A percentile compares a stretch with the other conserved stretches of the same genome.
phyloP scores from a whole-genome alignment of 805 yeast species.

The Isabelozyma rhagii region DNA sequence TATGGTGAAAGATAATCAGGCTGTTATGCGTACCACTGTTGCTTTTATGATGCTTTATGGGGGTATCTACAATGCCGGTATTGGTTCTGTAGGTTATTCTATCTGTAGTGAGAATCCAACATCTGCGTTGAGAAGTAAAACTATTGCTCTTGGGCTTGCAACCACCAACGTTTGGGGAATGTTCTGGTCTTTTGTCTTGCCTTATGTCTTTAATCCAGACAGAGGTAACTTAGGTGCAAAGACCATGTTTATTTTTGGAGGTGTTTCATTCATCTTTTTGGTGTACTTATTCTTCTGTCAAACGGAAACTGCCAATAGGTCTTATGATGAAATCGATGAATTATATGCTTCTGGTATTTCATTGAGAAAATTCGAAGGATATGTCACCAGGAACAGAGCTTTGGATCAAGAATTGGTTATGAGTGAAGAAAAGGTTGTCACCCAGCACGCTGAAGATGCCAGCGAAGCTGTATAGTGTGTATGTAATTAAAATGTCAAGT shows the following conservation, averaged over 20 bases:
- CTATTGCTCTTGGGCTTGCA: conserved; percentile 10
- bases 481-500: too few species aligned
- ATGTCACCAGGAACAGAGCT: neutral
- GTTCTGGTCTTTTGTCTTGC: conserved; percentile 14
- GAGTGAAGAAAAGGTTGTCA: neutral
- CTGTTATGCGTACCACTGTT: conserved; percentile 1
- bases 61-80: conserved; percentile 4
- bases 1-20: neutral
- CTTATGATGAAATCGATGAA: conserved; percentile 13
- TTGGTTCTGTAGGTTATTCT: conserved; percentile 4
- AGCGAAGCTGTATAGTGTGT: neutral
- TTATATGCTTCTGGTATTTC: conserved; percentile 7
- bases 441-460: neutral
- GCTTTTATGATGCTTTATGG: conserved; percentile 7
- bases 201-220: conserved; percentile 17
- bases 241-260: neutral
- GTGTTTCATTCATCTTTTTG: conserved; percentile 5
- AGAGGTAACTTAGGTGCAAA: neutral
- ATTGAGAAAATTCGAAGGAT: conserved; percentile 30
- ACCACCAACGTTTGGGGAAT: conserved; percentile 5
- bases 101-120: conserved; percentile 12
- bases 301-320: conserved; percentile 9
- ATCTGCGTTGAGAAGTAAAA: conserved; percentile 11
- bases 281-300: conserved; percentile 6
- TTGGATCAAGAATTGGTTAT: neutral